Percentiles rank a stretch among this genome's conserved stretches.
These are phyloP conservation scores for Haplosporangium gracile DNA, from an alignment of 192 early-diverging fungal species.

Conservation along the genomic window DNA sequence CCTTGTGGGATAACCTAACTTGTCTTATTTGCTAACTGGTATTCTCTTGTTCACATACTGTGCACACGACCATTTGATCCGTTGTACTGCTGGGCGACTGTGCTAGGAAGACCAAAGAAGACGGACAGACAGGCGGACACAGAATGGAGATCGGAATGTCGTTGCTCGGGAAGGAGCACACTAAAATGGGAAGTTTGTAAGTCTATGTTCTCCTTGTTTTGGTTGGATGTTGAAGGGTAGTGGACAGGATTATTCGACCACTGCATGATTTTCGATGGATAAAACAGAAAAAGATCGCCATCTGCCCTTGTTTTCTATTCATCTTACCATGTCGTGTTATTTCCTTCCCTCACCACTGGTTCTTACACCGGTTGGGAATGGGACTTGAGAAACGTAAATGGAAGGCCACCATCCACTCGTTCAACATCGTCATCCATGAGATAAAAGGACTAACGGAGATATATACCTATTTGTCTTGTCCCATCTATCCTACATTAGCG, in stretches of 20 bases:
- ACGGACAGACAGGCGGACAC: not conserved
- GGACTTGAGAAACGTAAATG: not conserved
- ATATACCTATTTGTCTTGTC: too few relatives aligned
- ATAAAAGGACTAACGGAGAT: not conserved
- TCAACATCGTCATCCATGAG: not conserved
- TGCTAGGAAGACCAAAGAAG: not conserved
- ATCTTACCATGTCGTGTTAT: not conserved
- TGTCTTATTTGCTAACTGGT: not conserved
- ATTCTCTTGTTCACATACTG: too few relatives aligned
- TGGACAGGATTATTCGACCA: not conserved
- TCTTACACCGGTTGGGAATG: not conserved
- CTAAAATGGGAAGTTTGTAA: not conserved
- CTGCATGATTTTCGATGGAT: not conserved
- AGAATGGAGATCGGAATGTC: slow-evolving; percentile 1
- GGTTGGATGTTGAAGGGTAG: not conserved
- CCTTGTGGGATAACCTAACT: too few relatives aligned
- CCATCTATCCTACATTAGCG: too few relatives aligned
- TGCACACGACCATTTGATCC: not conserved
- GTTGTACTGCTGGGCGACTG: slow-evolving; percentile 1
- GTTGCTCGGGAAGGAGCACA: not conserved
- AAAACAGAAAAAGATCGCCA: slow-evolving; percentile 14
- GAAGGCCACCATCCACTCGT: not conserved
- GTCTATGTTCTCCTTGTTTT: not conserved
- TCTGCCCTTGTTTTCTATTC: slow-evolving; percentile 8
- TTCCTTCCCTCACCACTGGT: not conserved